A percentile compares a stretch with the other conserved stretches of the same genome.
phyloP scores from a whole-genome alignment of 2,329 filamentous ascomycete genomes.

The Apiospora koreana region DNA sequence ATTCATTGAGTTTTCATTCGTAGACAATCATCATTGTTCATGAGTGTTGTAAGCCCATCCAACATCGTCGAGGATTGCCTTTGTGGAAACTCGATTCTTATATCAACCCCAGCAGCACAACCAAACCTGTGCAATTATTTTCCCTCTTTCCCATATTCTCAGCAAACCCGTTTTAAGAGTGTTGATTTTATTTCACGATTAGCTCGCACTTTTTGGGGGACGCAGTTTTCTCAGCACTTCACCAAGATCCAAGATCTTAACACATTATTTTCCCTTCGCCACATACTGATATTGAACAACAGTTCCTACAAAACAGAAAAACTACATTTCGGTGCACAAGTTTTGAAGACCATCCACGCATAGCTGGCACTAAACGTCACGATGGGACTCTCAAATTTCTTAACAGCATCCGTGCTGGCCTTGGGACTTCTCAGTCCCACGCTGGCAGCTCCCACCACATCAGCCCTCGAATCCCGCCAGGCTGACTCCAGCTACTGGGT shows the following conservation, averaged over 20 bases:
- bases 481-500: conserved; percentile 68
- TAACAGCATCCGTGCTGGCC: conserved; percentile 28
- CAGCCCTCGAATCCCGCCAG: conserved; percentile 26
- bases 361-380: conserved; percentile 33
- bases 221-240: neutral
- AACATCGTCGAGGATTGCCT: neutral
- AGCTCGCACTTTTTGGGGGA: neutral
- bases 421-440: conserved; percentile 26
- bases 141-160: neutral
- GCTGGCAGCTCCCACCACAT: conserved; percentile 20
- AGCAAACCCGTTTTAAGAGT: neutral
- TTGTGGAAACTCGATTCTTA: neutral
- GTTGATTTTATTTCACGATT: neutral
- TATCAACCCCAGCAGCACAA: neutral
- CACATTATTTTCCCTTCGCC: neutral
- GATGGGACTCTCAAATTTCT: conserved; percentile 34
- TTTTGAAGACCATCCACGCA: conserved; percentile 22
- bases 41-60: neutral
- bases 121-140: neutral
- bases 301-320: conserved; percentile 14
- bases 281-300: neutral
- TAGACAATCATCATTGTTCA: neutral
- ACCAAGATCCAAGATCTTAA: neutral
- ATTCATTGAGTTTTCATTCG: neutral
- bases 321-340: conserved; percentile 22